Conservation (phyloP, 2,329 filamentous ascomycete species). For the Phaeophleospora eucalypticola region DNA sequence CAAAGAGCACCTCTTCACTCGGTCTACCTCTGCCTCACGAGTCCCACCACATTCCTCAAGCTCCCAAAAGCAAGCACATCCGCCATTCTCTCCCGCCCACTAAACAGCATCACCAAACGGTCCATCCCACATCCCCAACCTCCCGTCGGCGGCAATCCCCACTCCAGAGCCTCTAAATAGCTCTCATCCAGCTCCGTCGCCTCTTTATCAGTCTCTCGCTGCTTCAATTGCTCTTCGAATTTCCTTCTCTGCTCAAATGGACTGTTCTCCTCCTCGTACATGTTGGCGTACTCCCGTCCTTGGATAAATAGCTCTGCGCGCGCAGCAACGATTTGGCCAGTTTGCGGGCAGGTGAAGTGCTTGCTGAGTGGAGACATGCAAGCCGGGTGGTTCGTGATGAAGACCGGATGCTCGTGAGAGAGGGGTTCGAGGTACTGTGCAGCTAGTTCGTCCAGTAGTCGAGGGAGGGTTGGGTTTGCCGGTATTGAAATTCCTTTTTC, state of each 20-base stretch:
- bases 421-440: constrained; percentile 72
- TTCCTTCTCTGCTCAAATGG: constrained; percentile 82
- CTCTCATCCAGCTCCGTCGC: constrained; percentile 63
- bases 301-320: constrained; percentile 41
- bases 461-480: constrained; percentile 54
- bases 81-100: constrained; percentile 70
- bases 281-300: constrained; percentile 82
- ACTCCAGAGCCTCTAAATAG: constrained; percentile 79
- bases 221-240: constrained; percentile 58
- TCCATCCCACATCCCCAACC: constrained; percentile 96
- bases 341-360: constrained; percentile 65
- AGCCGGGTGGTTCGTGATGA: constrained; percentile 85
- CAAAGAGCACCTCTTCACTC: constrained; percentile 3
- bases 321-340: constrained; percentile 53
- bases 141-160: constrained; percentile 88
- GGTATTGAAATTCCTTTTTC: constrained; percentile 49
- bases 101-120: constrained; percentile 84
- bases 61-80: constrained; percentile 89
- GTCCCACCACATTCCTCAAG: constrained; percentile 57
- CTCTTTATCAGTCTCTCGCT: constrained; percentile 43
- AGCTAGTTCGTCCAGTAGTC: constrained; percentile 78
- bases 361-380: constrained; percentile 90
- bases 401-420: constrained; percentile 65
- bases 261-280: constrained; percentile 97
- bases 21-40: constrained; percentile 18